These are phyloP conservation scores for Tetrahymena thermophila DNA, from an alignment of 73 alveolate genomes.

Conservation along the genomic window DNA sequence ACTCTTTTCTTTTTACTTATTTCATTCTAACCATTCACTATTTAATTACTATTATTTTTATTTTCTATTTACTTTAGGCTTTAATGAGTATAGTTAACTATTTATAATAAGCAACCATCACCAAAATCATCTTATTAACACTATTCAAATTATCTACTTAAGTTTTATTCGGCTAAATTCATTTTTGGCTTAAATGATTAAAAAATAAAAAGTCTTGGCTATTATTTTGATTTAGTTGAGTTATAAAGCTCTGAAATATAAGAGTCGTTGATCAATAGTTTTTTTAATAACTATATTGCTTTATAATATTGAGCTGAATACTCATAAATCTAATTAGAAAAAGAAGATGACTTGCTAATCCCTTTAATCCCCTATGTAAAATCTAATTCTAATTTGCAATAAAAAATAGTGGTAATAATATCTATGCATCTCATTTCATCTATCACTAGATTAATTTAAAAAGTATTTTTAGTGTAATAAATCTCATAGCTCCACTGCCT, in stretches of 20 bases:
- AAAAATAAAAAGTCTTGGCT: not conserved
- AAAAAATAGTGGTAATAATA: not conserved
- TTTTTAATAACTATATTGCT: not conserved
- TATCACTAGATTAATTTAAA: not conserved
- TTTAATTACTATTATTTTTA: too few relatives aligned
- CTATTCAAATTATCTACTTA: not conserved
- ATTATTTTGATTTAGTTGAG: not conserved
- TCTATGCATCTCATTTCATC: not conserved
- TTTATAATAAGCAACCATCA: not conserved
- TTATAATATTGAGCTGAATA: not conserved
- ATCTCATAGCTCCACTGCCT: not conserved
- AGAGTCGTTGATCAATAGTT: not conserved
- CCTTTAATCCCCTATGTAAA: not conserved
- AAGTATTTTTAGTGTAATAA: not conserved
- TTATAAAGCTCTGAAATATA: not conserved
- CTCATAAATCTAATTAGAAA: not conserved
- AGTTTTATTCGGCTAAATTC: not conserved
- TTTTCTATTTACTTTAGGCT: not conserved
- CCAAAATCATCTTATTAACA: not conserved
- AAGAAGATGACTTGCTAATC: not conserved
- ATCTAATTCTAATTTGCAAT: not conserved
- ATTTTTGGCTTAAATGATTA: not conserved
- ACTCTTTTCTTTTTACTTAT: not conserved
- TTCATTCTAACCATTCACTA: not conserved
- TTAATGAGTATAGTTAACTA: not conserved